phyloP scores from a whole-genome alignment of 768 basidiomycete genomes.

The Tricholoma sp. region DNA sequence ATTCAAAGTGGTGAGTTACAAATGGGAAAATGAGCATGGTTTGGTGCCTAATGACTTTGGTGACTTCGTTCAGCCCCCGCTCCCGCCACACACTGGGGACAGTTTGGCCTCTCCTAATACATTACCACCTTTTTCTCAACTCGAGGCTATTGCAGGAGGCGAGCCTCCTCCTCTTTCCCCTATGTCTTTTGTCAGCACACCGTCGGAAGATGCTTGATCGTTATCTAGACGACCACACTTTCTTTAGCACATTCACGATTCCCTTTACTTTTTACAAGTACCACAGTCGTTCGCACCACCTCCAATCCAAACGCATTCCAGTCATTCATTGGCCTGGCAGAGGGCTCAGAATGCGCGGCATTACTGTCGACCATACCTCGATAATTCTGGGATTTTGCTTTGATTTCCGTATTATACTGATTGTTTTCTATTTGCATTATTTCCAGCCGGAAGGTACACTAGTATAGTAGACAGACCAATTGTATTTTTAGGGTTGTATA shows the following conservation, averaged over 20 bases:
- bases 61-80: slow-evolving; percentile 44
- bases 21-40: slow-evolving; percentile 33
- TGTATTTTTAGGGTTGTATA: slow-evolving; percentile 49
- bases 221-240: slow-evolving; percentile 13
- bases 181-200: slow-evolving; percentile 56
- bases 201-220: slow-evolving; percentile 41
- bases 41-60: slow-evolving; percentile 28
- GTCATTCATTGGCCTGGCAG: slow-evolving; percentile 17
- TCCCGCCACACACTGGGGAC: slow-evolving; percentile 39
- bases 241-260: slow-evolving; percentile 18
- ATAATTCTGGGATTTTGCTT: slow-evolving; percentile 22
- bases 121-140: slow-evolving; percentile 62
- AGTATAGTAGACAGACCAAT: slow-evolving; percentile 45
- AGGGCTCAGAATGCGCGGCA: not conserved
- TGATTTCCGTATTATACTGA: slow-evolving; percentile 33
- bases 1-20: slow-evolving; percentile 81
- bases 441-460: slow-evolving; percentile 41
- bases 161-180: slow-evolving; percentile 70
- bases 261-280: slow-evolving; percentile 10
- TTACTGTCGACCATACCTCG: slow-evolving; percentile 16
- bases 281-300: slow-evolving; percentile 18
- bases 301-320: slow-evolving; percentile 16
- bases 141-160: slow-evolving; percentile 80
- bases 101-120: slow-evolving; percentile 16
- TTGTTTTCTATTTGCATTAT: slow-evolving; percentile 40